Evolutionary conservation across 2,329 filamentous ascomycete genomes (phyloP).

Genomic region (Fusarium sp.): DNA sequence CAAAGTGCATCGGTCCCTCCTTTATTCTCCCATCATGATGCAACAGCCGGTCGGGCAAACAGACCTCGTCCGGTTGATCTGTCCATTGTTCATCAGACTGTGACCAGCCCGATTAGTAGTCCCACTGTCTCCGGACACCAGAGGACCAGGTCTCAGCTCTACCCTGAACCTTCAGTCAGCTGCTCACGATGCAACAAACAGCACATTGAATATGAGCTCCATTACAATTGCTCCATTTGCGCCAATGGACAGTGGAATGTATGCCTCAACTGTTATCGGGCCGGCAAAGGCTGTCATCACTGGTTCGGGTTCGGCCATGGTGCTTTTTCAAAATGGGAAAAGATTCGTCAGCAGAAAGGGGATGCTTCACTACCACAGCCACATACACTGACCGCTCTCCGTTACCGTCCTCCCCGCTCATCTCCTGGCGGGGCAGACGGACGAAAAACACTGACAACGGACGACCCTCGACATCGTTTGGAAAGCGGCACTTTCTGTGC

Average conservation of each 20-base stretch:
- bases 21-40: constrained; percentile 32
- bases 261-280: constrained; percentile 81
- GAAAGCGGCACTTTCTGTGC: constrained; percentile 87
- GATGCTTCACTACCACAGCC: constrained; percentile 55
- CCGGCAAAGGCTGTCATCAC: constrained; percentile 78
- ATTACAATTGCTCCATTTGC: constrained; percentile 83
- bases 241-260: constrained; percentile 77
- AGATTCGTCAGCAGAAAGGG: constrained; percentile 50
- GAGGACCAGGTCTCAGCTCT: constrained; percentile 59
- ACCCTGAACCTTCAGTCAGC: constrained; percentile 74
- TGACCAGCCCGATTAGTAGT: constrained; percentile 45
- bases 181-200: constrained; percentile 75
- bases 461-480: constrained; percentile 72
- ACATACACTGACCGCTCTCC: constrained; percentile 66
- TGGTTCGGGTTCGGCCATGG: constrained; percentile 88
- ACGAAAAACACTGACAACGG: constrained; percentile 66
- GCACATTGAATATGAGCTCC: constrained; percentile 84
- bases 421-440: constrained; percentile 62
- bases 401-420: constrained; percentile 61
- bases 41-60: constrained; percentile 24
- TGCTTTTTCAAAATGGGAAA: constrained; percentile 73
- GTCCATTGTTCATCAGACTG: constrained; percentile 47
- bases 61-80: constrained; percentile 51
- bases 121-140: constrained; percentile 49
- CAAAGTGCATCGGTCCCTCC: constrained; percentile 7